phyloP scores from a whole-genome alignment of 2,329 filamentous ascomycete species.

The Diplocarpon mali region DNA sequence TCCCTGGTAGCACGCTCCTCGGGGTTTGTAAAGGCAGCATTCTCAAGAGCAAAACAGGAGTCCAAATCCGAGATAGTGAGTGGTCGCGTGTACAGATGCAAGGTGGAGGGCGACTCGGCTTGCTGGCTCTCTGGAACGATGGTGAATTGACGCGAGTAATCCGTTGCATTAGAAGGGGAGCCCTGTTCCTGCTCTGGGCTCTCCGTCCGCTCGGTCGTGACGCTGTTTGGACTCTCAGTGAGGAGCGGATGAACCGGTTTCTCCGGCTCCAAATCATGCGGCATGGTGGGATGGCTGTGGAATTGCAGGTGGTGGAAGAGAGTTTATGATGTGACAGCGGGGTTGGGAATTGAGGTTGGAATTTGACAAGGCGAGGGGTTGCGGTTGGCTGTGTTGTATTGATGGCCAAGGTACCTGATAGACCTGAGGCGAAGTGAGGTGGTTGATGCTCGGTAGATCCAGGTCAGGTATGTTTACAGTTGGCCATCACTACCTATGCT shows the following conservation, averaged over 20 bases:
- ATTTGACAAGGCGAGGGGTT: too few relatives aligned
- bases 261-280: slow-evolving; percentile 9
- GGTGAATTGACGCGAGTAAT: slow-evolving; percentile 13
- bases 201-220: slow-evolving; percentile 14
- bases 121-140: slow-evolving; percentile 20
- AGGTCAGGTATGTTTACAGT: too few relatives aligned
- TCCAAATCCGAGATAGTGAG: slow-evolving; percentile 57
- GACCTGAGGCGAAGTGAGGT: too few relatives aligned
- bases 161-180: slow-evolving; percentile 2
- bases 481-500: too few relatives aligned
- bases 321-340: too few relatives aligned
- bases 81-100: slow-evolving; percentile 64
- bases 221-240: slow-evolving; percentile 17
- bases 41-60: slow-evolving; percentile 44
- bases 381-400: too few relatives aligned
- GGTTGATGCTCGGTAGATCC: too few relatives aligned
- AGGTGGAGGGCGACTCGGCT: slow-evolving; percentile 35
- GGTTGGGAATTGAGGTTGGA: too few relatives aligned
- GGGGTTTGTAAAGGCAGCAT: slow-evolving; percentile 40
- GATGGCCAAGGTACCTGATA: too few relatives aligned
- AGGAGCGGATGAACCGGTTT: slow-evolving; percentile 5
- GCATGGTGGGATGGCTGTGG: slow-evolving; percentile 7
- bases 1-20: slow-evolving; percentile 40
- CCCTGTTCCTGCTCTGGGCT: slow-evolving; percentile 11
- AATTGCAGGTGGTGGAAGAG: background rate